A percentile compares a stretch with the other conserved stretches of the same genome.
Evolutionary conservation across 495 filamentous ascomycete genomes (phyloP).

Genomic region (Trichodelitschia bisporula): DNA sequence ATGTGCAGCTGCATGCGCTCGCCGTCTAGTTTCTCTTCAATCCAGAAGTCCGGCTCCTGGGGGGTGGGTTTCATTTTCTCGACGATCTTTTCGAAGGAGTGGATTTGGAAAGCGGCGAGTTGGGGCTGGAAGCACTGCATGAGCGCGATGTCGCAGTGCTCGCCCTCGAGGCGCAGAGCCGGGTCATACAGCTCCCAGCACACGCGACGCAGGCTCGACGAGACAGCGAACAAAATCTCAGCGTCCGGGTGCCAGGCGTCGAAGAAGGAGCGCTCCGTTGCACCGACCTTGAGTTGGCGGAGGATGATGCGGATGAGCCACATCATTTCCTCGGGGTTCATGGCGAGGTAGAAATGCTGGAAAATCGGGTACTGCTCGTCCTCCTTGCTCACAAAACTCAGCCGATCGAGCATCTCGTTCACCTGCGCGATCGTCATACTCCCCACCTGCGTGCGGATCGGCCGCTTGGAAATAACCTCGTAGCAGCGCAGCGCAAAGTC

Average conservation of each 20-base stretch:
- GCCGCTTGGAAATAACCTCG: constrained; percentile 65
- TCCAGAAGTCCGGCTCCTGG: constrained; percentile 71
- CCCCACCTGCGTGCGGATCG: constrained; percentile 48
- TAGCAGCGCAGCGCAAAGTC: constrained; percentile 80
- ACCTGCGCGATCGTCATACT: constrained; percentile 70
- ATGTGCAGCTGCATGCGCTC: constrained; percentile 96
- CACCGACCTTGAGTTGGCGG: constrained; percentile 94
- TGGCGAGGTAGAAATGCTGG: constrained; percentile 57
- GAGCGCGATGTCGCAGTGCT: constrained; percentile 47
- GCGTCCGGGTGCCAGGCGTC: constrained; percentile 87
- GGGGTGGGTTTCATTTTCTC: constrained; percentile 37
- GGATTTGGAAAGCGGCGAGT: constrained; percentile 84
- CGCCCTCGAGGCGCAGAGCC: constrained; percentile 42
- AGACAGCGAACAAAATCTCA: constrained; percentile 73
- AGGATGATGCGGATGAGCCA: constrained; percentile 91
- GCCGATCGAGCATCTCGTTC: constrained; percentile 60
- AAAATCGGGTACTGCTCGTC: constrained; percentile 60
- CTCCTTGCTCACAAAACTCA: constrained; percentile 54
- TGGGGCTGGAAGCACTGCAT: constrained; percentile 98
- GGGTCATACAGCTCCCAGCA: constrained; percentile 88
- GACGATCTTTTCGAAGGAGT: constrained; percentile 65
- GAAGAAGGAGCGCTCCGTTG: constrained; percentile 79
- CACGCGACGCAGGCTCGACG: constrained; percentile 67
- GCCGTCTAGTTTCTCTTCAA: constrained; percentile 93
- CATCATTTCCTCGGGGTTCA: constrained; percentile 83